Percentiles rank a stretch among this genome's conserved stretches.
These are phyloP conservation scores for Vicia villosa DNA, from an alignment of 306 rosid species.

Conservation along the genomic window DNA sequence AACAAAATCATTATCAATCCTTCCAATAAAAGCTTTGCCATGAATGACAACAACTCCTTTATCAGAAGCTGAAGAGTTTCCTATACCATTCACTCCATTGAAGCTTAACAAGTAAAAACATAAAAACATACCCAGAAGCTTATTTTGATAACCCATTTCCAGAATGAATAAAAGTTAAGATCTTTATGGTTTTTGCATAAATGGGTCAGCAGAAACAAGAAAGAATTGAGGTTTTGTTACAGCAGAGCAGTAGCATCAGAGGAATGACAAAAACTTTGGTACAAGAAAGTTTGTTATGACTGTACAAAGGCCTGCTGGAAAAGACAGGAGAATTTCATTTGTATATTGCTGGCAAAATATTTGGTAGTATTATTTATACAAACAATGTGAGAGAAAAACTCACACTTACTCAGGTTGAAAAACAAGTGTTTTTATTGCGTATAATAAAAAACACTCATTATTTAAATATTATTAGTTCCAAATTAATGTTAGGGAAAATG, in stretches of 20 bases:
- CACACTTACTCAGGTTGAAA: neutral
- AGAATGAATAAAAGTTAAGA: slow-evolving; percentile 41
- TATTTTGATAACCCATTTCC: slow-evolving; percentile 61
- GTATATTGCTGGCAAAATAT: slow-evolving; percentile 24
- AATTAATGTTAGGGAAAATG: too few species aligned
- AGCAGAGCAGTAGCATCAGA: neutral
- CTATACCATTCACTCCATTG: slow-evolving; percentile 43
- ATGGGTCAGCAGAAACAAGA: slow-evolving; percentile 17
- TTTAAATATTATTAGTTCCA: too few species aligned
- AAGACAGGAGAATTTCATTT: slow-evolving; percentile 40
- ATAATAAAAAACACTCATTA: too few species aligned
- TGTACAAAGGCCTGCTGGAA: slow-evolving; percentile 22
- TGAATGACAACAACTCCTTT: slow-evolving; percentile 58
- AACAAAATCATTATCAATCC: slow-evolving; percentile 73
- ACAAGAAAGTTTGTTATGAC: slow-evolving; percentile 28
- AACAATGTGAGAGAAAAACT: slow-evolving; percentile 12
- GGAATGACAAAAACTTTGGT: slow-evolving; percentile 29
- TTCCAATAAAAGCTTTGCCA: slow-evolving; percentile 63
- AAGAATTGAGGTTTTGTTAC: slow-evolving; percentile 7
- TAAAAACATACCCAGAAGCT: slow-evolving; percentile 54
- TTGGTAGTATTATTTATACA: slow-evolving; percentile 29
- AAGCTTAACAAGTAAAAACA: slow-evolving; percentile 47
- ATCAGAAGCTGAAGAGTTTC: slow-evolving; percentile 1
- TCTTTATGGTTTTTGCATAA: slow-evolving; percentile 32
- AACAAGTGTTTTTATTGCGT: neutral